Base-by-base conservation (phyloP, 1,284 basidiomycete species). In the Testicularia cyperi region DNA sequence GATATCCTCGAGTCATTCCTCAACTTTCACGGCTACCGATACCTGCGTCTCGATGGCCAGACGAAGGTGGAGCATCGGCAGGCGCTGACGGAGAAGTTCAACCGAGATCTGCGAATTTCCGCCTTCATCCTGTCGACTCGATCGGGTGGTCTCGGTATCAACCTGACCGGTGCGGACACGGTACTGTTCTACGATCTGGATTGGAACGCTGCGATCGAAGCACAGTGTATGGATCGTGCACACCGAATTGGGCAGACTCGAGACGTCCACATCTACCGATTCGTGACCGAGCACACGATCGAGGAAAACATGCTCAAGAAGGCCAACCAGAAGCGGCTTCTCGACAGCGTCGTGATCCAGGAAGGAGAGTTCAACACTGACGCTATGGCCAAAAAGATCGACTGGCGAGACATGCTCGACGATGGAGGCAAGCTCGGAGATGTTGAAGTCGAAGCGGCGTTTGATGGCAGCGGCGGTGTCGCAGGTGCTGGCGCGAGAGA, bases 101-200 rank as follows among this genome's bases (percentile, higher is more conserved):
- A 97, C 75, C 86, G 86, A 14, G 92, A 96, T 77, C 71, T 85
- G n/a, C 81, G 88, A 41, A 82, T 96, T 16, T 90, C 94, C 67
- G 90, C 88, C 62, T 96, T 97, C 78, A 96, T 97, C 66, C 86
- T 92, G 4, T 90, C 88, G 15, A 92, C 90, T 3, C 81, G 94
- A 43, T 92, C 90, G 4, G 92, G 94, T 6, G 94, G 92, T 14
- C 88, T 97, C 35, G 94, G 92, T 14, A 95, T 97, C 80, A 97
- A 97, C 36, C 55, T 79, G 46, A 92, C 92, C 8, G 92, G 92
- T n/a, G 92, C 92, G 14, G 91, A 96, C 75, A 95, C 91, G 0
- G 92, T 97, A 62, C 83, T 96, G 40, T 94, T 92, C 78, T 96
- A 95, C 75, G 92, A 97, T 75, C 90, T 90, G 44, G 94, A 97